These are phyloP conservation scores for Prillingera fragicola DNA, from an alignment of 1,284 basidiomycete genomes.

Conservation along the genomic window DNA sequence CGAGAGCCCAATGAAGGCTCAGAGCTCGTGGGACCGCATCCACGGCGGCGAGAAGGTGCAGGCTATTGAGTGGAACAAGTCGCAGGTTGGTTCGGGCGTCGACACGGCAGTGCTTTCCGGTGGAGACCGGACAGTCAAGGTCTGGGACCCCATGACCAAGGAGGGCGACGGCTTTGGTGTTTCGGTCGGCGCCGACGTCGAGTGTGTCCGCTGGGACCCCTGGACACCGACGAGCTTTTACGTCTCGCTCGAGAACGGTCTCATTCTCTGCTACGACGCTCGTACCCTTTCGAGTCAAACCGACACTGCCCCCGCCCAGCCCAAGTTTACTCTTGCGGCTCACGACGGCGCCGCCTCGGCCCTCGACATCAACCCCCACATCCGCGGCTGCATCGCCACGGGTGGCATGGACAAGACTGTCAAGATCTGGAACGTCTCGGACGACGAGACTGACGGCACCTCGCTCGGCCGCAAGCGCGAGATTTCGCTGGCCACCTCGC, in stretches of 20 bases:
- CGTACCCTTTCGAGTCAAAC: slow-evolving; percentile 66
- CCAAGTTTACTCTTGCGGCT: slow-evolving; percentile 82
- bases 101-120: slow-evolving; percentile 87
- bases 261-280: slow-evolving; percentile 86
- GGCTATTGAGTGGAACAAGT: slow-evolving; percentile 89
- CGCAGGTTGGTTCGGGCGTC: slow-evolving; percentile 50
- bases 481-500: slow-evolving; percentile 78
- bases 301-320: slow-evolving; percentile 32
- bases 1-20: slow-evolving; percentile 56
- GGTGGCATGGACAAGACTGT: slow-evolving; percentile 90
- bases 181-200: slow-evolving; percentile 80
- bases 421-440: slow-evolving; percentile 85
- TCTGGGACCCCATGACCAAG: slow-evolving; percentile 85
- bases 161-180: slow-evolving; percentile 67
- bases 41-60: slow-evolving; percentile 94
- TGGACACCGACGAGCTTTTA: slow-evolving; percentile 84
- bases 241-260: slow-evolving; percentile 86
- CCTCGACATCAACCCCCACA: slow-evolving; percentile 84
- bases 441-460: slow-evolving; percentile 58
- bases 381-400: slow-evolving; percentile 85
- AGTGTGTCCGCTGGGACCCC: slow-evolving; percentile 92
- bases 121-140: slow-evolving; percentile 84
- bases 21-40: slow-evolving; percentile 72
- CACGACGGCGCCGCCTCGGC: slow-evolving; percentile 92
- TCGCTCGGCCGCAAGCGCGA: slow-evolving; percentile 57